Conservation (phyloP, 306 rosid genomes). For the Corylus heterophylla region DNA sequence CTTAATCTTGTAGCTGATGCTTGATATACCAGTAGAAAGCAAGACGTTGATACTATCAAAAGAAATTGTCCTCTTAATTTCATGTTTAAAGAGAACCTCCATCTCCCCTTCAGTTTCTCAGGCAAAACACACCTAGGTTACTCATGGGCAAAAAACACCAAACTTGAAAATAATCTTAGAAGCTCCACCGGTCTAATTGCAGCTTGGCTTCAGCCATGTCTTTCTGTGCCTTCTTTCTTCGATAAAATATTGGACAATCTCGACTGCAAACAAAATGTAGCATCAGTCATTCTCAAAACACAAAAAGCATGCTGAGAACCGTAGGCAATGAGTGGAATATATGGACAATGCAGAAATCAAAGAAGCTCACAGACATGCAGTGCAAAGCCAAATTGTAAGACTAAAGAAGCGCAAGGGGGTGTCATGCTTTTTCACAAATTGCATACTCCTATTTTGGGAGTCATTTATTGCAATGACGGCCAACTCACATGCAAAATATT, state of each 20-base stretch:
- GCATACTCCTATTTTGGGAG: background rate
- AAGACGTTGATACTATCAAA: background rate
- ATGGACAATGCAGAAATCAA: background rate
- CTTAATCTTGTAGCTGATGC: background rate
- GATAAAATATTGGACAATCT: conserved; percentile 93
- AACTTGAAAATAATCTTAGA: conserved; percentile 43
- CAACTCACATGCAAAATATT: conserved; percentile 2
- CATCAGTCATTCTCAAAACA: conserved; percentile 4
- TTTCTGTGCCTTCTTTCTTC: conserved; percentile 94
- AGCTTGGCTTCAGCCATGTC: conserved; percentile 93
- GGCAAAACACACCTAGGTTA: conserved; percentile 2
- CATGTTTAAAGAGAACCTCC: background rate
- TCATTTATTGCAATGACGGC: background rate
- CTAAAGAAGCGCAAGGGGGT: background rate
- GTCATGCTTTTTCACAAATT: background rate
- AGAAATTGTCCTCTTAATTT: background rate
- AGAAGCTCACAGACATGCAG: background rate
- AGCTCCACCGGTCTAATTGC: conserved; percentile 90
- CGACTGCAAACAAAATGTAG: conserved; percentile 59
- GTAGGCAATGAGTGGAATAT: background rate
- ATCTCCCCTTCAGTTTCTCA: conserved; percentile 1
- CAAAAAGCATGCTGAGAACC: background rate
- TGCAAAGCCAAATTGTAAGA: background rate
- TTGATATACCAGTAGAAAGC: background rate
- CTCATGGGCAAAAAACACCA: background rate